Conservation (phyloP, 768 basidiomycete species). For the Coprinopsis cinerea region DNA sequence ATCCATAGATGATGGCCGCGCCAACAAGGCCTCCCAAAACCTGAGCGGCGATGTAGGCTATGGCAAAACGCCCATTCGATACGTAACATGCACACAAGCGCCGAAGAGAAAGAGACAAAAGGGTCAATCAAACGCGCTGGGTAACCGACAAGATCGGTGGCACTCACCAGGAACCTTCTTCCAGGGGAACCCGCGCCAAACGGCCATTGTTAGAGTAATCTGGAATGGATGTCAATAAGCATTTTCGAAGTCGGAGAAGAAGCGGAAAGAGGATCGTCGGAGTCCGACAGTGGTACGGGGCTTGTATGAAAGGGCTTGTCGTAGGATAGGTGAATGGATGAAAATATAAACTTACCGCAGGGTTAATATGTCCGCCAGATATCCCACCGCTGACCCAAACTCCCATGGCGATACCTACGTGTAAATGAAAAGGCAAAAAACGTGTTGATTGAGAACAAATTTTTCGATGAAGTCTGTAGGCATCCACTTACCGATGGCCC, state of each 20-base stretch:
- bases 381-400: slow-evolving; percentile 63
- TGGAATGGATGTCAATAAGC: slow-evolving; percentile 16
- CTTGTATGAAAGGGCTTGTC: too few relatives aligned
- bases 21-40: slow-evolving; percentile 56
- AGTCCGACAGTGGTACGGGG: too few relatives aligned
- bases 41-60: slow-evolving; percentile 40
- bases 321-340: too few relatives aligned
- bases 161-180: slow-evolving; percentile 59
- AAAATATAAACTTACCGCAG: slow-evolving; percentile 49
- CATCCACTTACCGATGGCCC: slow-evolving; percentile 39
- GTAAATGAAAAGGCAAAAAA: background rate
- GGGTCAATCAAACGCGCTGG: background rate
- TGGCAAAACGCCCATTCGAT: too few relatives aligned
- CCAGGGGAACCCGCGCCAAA: slow-evolving; percentile 73
- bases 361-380: slow-evolving; percentile 74
- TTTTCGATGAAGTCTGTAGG: background rate
- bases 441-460: background rate
- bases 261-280: too few relatives aligned
- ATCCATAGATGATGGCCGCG: slow-evolving; percentile 52
- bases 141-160: background rate
- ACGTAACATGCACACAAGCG: too few relatives aligned
- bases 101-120: background rate
- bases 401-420: slow-evolving; percentile 43
- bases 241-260: background rate
- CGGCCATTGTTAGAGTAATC: slow-evolving; percentile 67